phyloP scores from a whole-genome alignment of 257 asterid species.

The Solanum chiquidenum region DNA sequence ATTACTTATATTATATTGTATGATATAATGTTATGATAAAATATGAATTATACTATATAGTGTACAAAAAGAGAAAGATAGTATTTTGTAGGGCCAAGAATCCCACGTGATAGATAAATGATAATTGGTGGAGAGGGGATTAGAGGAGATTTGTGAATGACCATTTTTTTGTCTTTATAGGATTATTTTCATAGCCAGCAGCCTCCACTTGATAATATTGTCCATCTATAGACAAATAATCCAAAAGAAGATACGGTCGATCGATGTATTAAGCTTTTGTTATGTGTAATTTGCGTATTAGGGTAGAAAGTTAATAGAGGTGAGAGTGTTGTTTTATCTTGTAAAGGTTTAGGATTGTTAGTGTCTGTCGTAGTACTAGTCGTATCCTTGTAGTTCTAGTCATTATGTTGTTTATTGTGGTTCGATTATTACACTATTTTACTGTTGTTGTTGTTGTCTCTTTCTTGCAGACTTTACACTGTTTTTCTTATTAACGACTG shows the following conservation, averaged over 20 bases:
- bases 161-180: slow-evolving; percentile 11
- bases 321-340: background rate
- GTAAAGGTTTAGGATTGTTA: too few species aligned
- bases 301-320: too few species aligned
- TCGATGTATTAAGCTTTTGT: background rate
- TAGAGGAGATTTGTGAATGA: slow-evolving; percentile 39
- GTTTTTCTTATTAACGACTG: background rate
- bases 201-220: slow-evolving; percentile 33
- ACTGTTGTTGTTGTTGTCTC: background rate
- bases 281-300: too few species aligned
- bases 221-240: background rate
- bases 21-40: background rate
- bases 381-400: background rate
- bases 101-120: slow-evolving; percentile 60
- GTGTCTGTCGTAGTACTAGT: background rate
- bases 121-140: slow-evolving; percentile 76
- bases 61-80: background rate
- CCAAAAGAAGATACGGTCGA: background rate
- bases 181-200: slow-evolving; percentile 6
- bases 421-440: background rate
- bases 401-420: background rate
- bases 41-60: background rate
- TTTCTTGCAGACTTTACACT: background rate
- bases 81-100: slow-evolving; percentile 22
- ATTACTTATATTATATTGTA: background rate